phyloP scores from a whole-genome alignment of 371 early-diverging fungal species.

The Rhizomucor pusillus region DNA sequence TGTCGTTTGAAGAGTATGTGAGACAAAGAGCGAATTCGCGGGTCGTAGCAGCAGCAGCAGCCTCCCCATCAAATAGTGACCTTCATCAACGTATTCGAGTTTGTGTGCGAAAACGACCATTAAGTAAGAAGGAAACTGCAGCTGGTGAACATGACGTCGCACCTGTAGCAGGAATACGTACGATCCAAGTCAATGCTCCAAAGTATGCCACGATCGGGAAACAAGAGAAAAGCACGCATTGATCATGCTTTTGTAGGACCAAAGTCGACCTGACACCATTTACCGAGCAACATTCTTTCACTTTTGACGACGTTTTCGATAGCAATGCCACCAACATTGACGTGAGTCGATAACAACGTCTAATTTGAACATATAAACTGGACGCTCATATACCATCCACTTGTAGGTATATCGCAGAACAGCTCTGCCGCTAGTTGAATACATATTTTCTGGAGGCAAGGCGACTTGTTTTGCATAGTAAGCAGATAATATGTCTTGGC shows the following conservation, averaged over 20 bases:
- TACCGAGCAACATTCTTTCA: constrained; percentile 92
- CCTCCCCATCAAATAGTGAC: constrained; percentile 22
- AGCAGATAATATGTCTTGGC: constrained; percentile 2
- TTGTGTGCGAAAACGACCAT: constrained; percentile 95
- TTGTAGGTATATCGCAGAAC: constrained; percentile 82
- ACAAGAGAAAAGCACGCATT: not conserved
- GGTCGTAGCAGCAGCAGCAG: not conserved
- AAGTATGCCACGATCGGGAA: constrained; percentile 53
- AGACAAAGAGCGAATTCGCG: not conserved
- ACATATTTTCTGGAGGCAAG: constrained; percentile 93
- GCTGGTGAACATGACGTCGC: constrained; percentile 84
- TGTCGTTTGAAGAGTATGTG: constrained; percentile 19
- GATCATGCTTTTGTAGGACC: constrained; percentile 42
- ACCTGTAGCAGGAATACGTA: constrained; percentile 57
- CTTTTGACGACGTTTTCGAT: constrained; percentile 97
- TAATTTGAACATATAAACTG: not conserved
- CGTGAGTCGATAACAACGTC: constrained; percentile 27
- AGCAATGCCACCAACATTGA: constrained; percentile 74
- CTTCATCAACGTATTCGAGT: constrained; percentile 87
- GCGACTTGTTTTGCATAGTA: constrained; percentile 99
- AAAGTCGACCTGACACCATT: constrained; percentile 95
- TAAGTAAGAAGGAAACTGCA: constrained; percentile 78
- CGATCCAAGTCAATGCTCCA: constrained; percentile 85
- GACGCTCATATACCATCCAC: not conserved
- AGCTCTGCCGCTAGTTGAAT: constrained; percentile 91